Conservation (phyloP, 1,139 yeast genomes). For the Candida sanyaensis region DNA sequence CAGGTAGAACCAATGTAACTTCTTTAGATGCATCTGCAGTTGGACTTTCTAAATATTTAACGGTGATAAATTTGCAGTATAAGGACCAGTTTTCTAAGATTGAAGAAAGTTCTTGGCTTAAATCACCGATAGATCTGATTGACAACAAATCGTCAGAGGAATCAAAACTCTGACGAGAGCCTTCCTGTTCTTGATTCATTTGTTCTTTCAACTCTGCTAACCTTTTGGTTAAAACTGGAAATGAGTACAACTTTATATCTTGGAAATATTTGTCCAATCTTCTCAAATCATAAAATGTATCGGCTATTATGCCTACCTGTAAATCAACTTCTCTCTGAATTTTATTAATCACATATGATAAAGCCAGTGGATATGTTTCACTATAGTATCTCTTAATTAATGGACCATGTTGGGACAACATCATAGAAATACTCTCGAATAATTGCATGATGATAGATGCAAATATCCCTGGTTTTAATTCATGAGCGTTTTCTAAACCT, state of each 20-base stretch:
- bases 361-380: slow-evolving; percentile 47
- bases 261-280: slow-evolving; percentile 56
- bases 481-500: slow-evolving; percentile 34
- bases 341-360: slow-evolving; percentile 65
- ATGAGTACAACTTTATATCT: slow-evolving; percentile 60
- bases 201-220: slow-evolving; percentile 22
- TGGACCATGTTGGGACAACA: slow-evolving; percentile 83
- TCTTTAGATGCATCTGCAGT: slow-evolving; percentile 6
- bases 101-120: slow-evolving; percentile 68
- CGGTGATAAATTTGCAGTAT: slow-evolving; percentile 73
- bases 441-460: slow-evolving; percentile 72
- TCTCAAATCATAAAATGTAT: slow-evolving; percentile 79
- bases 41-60: slow-evolving; percentile 50
- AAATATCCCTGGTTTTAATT: slow-evolving; percentile 49
- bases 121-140: slow-evolving; percentile 49
- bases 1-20: slow-evolving; percentile 42
- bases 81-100: slow-evolving; percentile 87
- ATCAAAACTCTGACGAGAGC: slow-evolving; percentile 9
- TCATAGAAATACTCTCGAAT: slow-evolving; percentile 82
- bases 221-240: slow-evolving; percentile 43
- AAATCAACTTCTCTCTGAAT: slow-evolving; percentile 89
- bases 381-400: slow-evolving; percentile 77
- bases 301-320: slow-evolving; percentile 85
- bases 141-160: slow-evolving; percentile 39
- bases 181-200: slow-evolving; percentile 5